A percentile compares a stretch with the other conserved stretches of the same genome.
Conservation (phyloP, 2,329 filamentous ascomycete species). For the Pseudocercospora macadamiae region DNA sequence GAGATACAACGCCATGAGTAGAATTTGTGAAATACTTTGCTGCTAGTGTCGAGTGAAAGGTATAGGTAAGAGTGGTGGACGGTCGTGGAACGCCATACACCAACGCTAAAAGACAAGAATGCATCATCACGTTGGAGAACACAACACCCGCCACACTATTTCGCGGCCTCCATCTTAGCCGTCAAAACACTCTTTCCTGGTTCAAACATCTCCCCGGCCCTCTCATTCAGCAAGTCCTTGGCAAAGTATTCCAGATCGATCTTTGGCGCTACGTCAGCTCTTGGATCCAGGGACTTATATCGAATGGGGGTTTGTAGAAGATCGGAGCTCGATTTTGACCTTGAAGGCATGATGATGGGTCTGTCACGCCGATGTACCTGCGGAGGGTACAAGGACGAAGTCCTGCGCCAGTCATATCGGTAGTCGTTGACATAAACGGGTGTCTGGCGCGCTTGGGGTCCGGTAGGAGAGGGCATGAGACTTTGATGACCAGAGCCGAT, state of each 20-base stretch:
- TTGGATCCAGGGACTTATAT: not conserved
- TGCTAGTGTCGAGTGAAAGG: too few relatives aligned
- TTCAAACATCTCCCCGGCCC: not conserved
- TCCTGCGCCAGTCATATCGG: not conserved
- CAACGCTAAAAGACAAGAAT: not conserved
- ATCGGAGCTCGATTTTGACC: not conserved
- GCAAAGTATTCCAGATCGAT: not conserved
- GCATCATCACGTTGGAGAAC: not conserved
- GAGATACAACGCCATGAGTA: too few relatives aligned
- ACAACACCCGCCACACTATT: not conserved
- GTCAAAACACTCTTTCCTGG: not conserved
- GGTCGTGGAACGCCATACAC: not conserved
- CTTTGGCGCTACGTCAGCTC: not conserved
- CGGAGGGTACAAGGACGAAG: not conserved
- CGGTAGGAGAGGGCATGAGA: not conserved
- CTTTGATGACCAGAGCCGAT: not conserved
- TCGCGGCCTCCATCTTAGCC: not conserved
- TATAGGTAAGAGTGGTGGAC: too few relatives aligned
- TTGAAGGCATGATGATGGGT: not conserved
- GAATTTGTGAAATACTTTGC: too few relatives aligned
- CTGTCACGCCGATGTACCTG: not conserved
- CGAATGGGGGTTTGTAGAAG: not conserved
- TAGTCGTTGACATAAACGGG: not conserved
- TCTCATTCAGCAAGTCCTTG: not conserved
- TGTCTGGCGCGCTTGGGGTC: not conserved